Base-by-base conservation (phyloP, 2,329 filamentous ascomycete species). In the Zelopaecilomyces penicillatus region DNA sequence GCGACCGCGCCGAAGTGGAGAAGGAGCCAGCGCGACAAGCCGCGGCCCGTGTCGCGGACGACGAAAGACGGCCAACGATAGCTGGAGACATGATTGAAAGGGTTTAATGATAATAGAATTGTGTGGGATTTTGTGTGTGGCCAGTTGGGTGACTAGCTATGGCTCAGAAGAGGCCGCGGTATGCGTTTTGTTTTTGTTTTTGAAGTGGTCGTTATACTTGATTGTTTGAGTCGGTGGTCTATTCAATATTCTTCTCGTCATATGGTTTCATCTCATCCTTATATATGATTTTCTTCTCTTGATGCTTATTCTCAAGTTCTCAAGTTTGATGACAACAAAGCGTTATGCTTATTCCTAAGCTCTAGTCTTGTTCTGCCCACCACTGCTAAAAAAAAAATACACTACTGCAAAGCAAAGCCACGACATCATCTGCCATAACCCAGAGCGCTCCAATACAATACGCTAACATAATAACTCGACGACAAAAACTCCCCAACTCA, bases 271-370 rank as follows among this genome's bases (percentile, higher is more conserved):
- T 41, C 33, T 12, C 5, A 12, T 38, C 38, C 39, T 34, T 47
- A 28, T 45, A 45, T 31, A 42, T 37, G 7, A 30, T n/a, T 11
- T 19, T 6, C 29, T 40, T 19, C 19, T 19, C 19, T 10, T 40
- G 9, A 30, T n/a, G 38, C 35, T 33, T 35, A 19, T 30, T 28
- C 26, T 41, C 44, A 46, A 35, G 40, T 40, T 30, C 6, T 28
- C 32, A 34, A n/a, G 5, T 5, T 27, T 30, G 12, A 35, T 28
- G 31, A 31, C 36, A 29, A 35, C 35, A 29, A 3, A 12, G 33
- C 47, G 51, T 57, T 55, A 58, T 56, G 53, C 48, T 57, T 55
- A 50, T 47, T 34, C 38, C 43, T 55, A 47, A 57, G 39, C 50
- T 46, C 39, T 33, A 39, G n/a, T 26, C 7, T 30, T 30, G 26